Evolutionary conservation across 768 basidiomycete genomes (phyloP), one percentile per base, ranked within the genome.

Genomic region (Candolleomyces efflorescens): DNA sequence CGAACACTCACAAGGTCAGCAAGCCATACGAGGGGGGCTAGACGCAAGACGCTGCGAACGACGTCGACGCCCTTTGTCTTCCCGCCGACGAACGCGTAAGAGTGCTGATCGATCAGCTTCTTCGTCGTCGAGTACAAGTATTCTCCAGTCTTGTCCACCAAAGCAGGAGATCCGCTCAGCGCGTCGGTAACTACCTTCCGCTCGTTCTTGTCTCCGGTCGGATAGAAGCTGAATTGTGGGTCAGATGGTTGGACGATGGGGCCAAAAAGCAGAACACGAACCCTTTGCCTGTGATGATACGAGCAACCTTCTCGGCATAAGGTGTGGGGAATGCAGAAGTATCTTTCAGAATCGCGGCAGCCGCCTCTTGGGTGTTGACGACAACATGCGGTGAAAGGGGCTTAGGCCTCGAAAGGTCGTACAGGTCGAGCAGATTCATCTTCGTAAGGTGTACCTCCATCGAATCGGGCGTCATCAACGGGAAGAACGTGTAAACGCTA

Each of bases 401-500:
- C 27, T 63, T 71, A 0, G 90, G 89, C 32, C 83, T 75, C 32
- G 68, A 66, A 18, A 85, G 51, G 57, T 83, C 77, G 61, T 92
- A 93, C 46, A 79, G 70, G 23, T 81, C 74, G 15, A 73, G 56
- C 22, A 81, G 71, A 41, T 80, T 79, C 37, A 92, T 64, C 36
- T 89, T 81, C 53, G 67, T 75, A 54, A 92, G 72, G 66, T 85
- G 68, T 1, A 64, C 70, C 58, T 81, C 72, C 90, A 92, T 92
- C 2, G 83, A 68, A 0, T 78, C 73, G 3, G 91, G 92, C 0
- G 86, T 89, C 84, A 92, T 86, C 44, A 93, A 76, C n/a, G 92
- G 89, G 85, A 92, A 93, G 82, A 89, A 92, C 3, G 92, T 84
- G 67, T 90, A 93, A 46, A 82, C 73, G 58, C 86, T 89, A 67